Evolutionary conservation across 352 stramenopile species (phyloP).

Genomic region (Pythium brachiatum): DNA sequence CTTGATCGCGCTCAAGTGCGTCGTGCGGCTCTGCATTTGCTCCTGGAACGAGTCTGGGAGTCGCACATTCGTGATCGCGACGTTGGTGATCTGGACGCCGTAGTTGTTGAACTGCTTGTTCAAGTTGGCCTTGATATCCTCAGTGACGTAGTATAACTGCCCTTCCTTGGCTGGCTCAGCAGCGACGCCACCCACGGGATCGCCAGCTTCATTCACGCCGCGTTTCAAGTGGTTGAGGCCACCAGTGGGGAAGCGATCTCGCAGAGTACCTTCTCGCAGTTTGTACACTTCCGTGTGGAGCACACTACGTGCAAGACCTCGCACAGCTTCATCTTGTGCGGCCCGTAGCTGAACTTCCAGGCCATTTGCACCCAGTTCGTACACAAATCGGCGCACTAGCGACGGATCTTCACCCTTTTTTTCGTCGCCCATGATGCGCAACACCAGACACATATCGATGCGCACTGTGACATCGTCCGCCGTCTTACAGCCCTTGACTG

Average conservation of each 20-base stretch:
- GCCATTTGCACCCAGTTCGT: slow-evolving; percentile 80
- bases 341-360: slow-evolving; percentile 83
- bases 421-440: slow-evolving; percentile 88
- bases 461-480: slow-evolving; percentile 83
- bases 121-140: slow-evolving; percentile 63
- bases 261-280: slow-evolving; percentile 70
- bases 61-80: slow-evolving; percentile 66
- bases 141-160: slow-evolving; percentile 49
- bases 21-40: slow-evolving; percentile 68
- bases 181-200: slow-evolving; percentile 14
- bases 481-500: slow-evolving; percentile 89
- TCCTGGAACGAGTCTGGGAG: slow-evolving; percentile 57
- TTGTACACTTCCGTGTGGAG: slow-evolving; percentile 89
- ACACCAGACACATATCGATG: slow-evolving; percentile 87
- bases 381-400: slow-evolving; percentile 87
- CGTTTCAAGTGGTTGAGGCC: slow-evolving; percentile 28
- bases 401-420: slow-evolving; percentile 77
- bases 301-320: slow-evolving; percentile 77
- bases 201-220: slow-evolving; percentile 17
- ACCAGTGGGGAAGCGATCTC: slow-evolving; percentile 61
- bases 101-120: slow-evolving; percentile 75
- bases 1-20: slow-evolving; percentile 62
- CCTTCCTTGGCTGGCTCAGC: slow-evolving; percentile 12
- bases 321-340: slow-evolving; percentile 80
- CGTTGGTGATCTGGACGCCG: slow-evolving; percentile 65